Evolutionary conservation across 306 rosid genomes (phyloP).

Genomic region (Hylodesmum podocarpum): DNA sequence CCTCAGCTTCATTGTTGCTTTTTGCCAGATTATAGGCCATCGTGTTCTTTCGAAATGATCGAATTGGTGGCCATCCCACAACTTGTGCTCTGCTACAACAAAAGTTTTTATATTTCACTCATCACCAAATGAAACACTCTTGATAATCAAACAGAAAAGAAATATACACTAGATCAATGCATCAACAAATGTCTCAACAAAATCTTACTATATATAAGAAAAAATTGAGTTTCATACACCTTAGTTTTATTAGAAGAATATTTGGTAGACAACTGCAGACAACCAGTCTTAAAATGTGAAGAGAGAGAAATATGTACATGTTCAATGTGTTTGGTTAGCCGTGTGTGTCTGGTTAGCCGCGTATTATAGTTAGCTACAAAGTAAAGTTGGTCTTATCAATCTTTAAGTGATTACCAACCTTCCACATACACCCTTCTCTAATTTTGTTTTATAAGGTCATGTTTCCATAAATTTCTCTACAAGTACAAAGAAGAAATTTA

Average conservation of each 20-base stretch:
- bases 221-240: neutral
- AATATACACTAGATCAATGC: neutral
- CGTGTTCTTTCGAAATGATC: slow-evolving; percentile 1
- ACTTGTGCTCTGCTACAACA: slow-evolving; percentile 2
- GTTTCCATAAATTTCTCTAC: no score
- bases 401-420: neutral
- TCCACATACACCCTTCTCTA: neutral
- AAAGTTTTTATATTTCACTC: neutral
- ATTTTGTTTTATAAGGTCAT: neutral
- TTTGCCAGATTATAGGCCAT: slow-evolving; percentile 3
- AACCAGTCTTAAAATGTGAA: no score
- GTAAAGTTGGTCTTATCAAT: no score
- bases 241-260: neutral
- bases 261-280: no score
- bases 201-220: neutral
- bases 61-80: slow-evolving; percentile 20
- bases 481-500: neutral
- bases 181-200: neutral
- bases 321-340: no score
- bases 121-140: neutral
- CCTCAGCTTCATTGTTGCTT: neutral
- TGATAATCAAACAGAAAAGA: neutral
- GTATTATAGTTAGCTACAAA: no score
- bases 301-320: no score
- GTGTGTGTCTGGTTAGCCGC: no score